phyloP scores from a whole-genome alignment of 768 basidiomycete species.

The Daedalea quercina region DNA sequence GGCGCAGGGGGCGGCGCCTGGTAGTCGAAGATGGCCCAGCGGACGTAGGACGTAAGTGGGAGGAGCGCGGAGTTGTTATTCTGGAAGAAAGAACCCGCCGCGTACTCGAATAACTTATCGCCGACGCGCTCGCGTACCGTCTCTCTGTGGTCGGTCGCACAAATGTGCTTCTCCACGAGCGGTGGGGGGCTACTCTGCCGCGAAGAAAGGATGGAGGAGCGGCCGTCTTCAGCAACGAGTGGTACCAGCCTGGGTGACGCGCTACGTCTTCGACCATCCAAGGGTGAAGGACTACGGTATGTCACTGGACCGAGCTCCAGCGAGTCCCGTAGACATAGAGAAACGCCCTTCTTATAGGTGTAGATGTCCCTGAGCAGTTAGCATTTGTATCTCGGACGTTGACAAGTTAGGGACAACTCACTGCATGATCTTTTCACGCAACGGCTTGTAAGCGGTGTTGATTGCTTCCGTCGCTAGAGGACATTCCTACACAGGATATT shows the following conservation, averaged over 20 bases:
- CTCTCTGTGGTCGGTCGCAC: slow-evolving; percentile 76
- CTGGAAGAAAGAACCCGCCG: slow-evolving; percentile 91
- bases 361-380: slow-evolving; percentile 56
- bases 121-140: slow-evolving; percentile 84
- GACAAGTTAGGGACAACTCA: slow-evolving; percentile 26
- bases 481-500: slow-evolving; percentile 56
- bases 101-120: slow-evolving; percentile 74
- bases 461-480: slow-evolving; percentile 83
- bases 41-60: slow-evolving; percentile 80
- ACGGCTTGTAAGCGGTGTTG: slow-evolving; percentile 55
- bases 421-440: slow-evolving; percentile 65
- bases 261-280: not conserved
- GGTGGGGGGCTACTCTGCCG: not conserved
- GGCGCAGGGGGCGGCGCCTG: slow-evolving; percentile 7
- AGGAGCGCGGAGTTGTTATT: slow-evolving; percentile 93
- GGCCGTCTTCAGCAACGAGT: not conserved
- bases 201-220: not conserved
- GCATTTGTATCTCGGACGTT: not conserved
- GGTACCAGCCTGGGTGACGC: not conserved
- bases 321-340: slow-evolving; percentile 87
- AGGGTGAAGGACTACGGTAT: not conserved
- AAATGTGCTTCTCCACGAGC: slow-evolving; percentile 52
- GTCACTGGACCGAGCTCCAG: slow-evolving; percentile 26
- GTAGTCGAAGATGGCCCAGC: slow-evolving; percentile 54
- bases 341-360: slow-evolving; percentile 82